Evolutionary conservation across 2,329 filamentous ascomycete genomes (phyloP).

Genomic region (Alternaria novae-zelandiae): DNA sequence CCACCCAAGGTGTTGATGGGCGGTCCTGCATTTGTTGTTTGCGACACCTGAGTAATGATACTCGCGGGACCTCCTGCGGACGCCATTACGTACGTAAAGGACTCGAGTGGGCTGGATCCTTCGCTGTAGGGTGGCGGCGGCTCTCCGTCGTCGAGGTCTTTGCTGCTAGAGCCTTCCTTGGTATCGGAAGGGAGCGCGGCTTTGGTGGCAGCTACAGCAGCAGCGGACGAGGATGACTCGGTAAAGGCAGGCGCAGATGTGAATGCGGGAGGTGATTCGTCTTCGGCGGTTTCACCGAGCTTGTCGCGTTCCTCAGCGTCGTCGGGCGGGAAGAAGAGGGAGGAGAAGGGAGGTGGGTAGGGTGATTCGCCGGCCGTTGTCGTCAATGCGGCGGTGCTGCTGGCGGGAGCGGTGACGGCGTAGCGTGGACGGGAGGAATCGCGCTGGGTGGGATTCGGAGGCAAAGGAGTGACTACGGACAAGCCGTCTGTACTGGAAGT

Average conservation of each 20-base stretch:
- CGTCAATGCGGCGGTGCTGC: conserved; percentile 44
- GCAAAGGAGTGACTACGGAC: conserved; percentile 54
- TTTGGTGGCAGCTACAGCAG: conserved; percentile 74
- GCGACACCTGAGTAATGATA: conserved; percentile 99
- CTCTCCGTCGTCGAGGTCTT: conserved; percentile 80
- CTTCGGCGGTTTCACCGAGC: conserved; percentile 44
- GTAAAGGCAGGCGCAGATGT: conserved; percentile 60
- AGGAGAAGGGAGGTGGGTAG: conserved; percentile 68
- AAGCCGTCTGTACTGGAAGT: conserved; percentile 50
- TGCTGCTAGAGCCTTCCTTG: conserved; percentile 75
- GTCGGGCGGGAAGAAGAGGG: conserved; percentile 63
- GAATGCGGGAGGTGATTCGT: conserved; percentile 56
- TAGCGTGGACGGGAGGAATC: conserved; percentile 35
- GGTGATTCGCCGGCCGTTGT: conserved; percentile 60
- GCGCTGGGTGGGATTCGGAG: conserved; percentile 34
- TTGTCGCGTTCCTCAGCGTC: conserved; percentile 57
- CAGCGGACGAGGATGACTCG: conserved; percentile 55
- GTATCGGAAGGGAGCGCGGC: conserved; percentile 80
- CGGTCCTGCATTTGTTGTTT: conserved; percentile 70
- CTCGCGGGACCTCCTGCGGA: conserved; percentile 95
- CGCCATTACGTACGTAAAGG: conserved; percentile 97
- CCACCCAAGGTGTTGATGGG: conserved; percentile 88
- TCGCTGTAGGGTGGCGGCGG: conserved; percentile 96
- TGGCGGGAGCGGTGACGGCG: conserved; percentile 43
- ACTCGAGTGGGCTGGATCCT: conserved; percentile 87